Evolutionary conservation across 306 rosid species (phyloP).

Genomic region (Casuarina equisetifolia): DNA sequence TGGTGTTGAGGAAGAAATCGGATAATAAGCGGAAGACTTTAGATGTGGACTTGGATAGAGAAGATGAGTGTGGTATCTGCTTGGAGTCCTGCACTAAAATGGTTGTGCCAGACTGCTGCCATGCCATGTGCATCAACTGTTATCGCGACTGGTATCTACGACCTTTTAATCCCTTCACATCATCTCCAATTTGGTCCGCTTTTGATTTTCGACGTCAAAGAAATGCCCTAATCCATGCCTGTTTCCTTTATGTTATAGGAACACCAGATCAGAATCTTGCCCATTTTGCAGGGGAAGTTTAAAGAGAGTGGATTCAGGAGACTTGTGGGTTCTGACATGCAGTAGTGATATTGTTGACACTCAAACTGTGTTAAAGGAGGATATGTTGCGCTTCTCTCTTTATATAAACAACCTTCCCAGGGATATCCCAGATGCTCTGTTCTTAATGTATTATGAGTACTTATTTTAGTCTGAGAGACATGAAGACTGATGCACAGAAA

Average conservation of each 20-base stretch:
- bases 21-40: constrained; percentile 36
- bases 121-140: constrained; percentile 81
- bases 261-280: constrained; percentile 71
- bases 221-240: constrained; percentile 5
- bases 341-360: constrained; percentile 55
- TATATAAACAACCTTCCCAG: constrained; percentile 64
- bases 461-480: constrained; percentile 38
- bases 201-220: constrained; percentile 1
- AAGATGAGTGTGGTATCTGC: constrained; percentile 85
- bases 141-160: constrained; percentile 60
- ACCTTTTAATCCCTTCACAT: background rate
- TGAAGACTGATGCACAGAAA: constrained; percentile 27
- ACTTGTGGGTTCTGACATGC: constrained; percentile 74
- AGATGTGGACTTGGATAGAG: constrained; percentile 56
- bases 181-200: background rate
- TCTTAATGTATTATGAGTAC: constrained; percentile 60
- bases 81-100: constrained; percentile 70
- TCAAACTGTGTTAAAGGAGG: constrained; percentile 55
- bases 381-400: constrained; percentile 53
- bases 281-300: constrained; percentile 84
- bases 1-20: constrained; percentile 25
- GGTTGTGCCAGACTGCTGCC: constrained; percentile 79
- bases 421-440: constrained; percentile 62
- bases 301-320: constrained; percentile 61
- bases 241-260: constrained; percentile 44